Evolutionary conservation across 176 grass and related monocot genomes (phyloP).

Genomic region (Luzula sylvatica): DNA sequence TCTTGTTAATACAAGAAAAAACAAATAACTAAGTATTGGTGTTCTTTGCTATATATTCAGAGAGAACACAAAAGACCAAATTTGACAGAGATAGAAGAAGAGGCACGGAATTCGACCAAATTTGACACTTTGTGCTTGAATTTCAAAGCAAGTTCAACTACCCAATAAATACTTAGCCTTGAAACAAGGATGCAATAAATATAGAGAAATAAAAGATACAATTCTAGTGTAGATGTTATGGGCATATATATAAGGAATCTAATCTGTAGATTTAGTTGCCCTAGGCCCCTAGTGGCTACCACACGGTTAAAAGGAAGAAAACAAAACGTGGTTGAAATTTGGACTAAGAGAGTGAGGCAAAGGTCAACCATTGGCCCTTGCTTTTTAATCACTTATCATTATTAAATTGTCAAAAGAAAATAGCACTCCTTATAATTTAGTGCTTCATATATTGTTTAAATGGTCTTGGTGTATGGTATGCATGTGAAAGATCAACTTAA

Average conservation of each 20-base stretch:
- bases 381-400: neutral
- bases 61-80: neutral
- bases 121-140: neutral
- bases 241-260: neutral
- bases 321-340: constrained; percentile 15
- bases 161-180: constrained; percentile 1
- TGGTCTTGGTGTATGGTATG: neutral
- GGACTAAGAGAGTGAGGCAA: neutral
- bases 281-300: neutral
- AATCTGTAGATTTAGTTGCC: neutral
- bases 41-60: neutral
- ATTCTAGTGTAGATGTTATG: neutral
- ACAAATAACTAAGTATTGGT: neutral
- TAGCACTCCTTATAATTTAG: neutral
- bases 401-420: neutral
- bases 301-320: constrained; percentile 3
- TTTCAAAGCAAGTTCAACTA: neutral
- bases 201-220: constrained; percentile 1
- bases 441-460: neutral
- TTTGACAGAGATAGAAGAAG: neutral
- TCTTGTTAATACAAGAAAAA: constrained; percentile 28
- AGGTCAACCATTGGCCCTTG: constrained; percentile 7
- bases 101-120: neutral
- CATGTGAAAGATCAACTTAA: neutral
- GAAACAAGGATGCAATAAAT: neutral